Base-by-base conservation (phyloP, 495 filamentous ascomycete species). In the Podospora pseudoanserina region DNA sequence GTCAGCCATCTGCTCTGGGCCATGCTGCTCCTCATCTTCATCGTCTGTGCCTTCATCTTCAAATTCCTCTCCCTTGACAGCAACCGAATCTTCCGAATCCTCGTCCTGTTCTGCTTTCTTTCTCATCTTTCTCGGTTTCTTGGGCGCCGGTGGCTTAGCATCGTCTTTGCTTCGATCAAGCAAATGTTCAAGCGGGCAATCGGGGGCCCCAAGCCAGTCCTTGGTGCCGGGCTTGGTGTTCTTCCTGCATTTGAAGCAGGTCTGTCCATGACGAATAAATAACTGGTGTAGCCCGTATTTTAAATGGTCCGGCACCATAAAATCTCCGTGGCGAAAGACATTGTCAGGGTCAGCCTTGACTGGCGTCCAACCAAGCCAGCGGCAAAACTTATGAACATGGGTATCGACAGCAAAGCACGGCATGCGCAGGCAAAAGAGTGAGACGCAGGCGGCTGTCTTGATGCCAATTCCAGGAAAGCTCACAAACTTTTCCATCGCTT, bases 231-330 rank as follows among this genome's bases (percentile, higher is more conserved):
- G 73, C 54, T 70, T 78, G 0, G 83, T 84, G n/a, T 63, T 76
- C 39, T 91, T 91, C 62, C 87, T 85, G 74, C 95, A 99, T 64
- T 91, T 84, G 4, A 85, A 85, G 79, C 95, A 99, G 0, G 79
- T 81, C 75, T 91, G 90, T 1, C 95, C 95, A 78, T 99, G 95
- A 3, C 84, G 84, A 64, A 97, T 94, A 56, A 99, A 87, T 0
- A 97, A 82, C 70, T 93, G 87, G 76, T 99, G 95, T 4, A 98
- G 85, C 2, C 89, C 83, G 71, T 97, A 98, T 77, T 98, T 99
- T 26, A 96, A 79, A 57, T 92, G 85, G 72, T 96, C 87, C 0
- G 94, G 94, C 34, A 97, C 87, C 6, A 85, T 84, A 19, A 91
- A 87, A 54, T 99, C 93, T 39, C 90, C 85, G 74, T 99, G 95